Percentiles rank a stretch among this genome's conserved stretches.
phyloP scores from a whole-genome alignment of 164 flowering plant genomes.

The Vitis amurensis region DNA sequence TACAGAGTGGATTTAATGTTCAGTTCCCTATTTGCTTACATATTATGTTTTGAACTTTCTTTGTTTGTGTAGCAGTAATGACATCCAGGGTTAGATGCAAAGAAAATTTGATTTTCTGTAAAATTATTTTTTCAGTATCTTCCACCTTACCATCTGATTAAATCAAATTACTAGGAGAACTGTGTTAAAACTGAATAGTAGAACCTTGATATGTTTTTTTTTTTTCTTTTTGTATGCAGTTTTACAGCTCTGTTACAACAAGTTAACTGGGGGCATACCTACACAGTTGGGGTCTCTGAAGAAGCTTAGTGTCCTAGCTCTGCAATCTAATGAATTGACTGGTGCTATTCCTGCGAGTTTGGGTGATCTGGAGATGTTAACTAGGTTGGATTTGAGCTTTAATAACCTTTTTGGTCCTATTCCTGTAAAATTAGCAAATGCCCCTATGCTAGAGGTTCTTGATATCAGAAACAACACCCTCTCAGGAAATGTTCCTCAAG shows the following conservation, averaged over 20 bases:
- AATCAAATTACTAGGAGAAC: background rate
- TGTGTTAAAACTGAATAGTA: background rate
- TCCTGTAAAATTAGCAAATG: slow-evolving; percentile 61
- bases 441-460: slow-evolving; percentile 55
- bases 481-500: slow-evolving; percentile 84
- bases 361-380: slow-evolving; percentile 58
- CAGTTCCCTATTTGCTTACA: no score
- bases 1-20: background rate
- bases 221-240: slow-evolving; percentile 42
- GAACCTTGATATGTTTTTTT: background rate
- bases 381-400: slow-evolving; percentile 84
- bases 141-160: no score
- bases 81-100: background rate
- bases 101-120: background rate
- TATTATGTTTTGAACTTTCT: no score
- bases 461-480: slow-evolving; percentile 81
- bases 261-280: slow-evolving; percentile 80
- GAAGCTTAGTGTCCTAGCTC: slow-evolving; percentile 72
- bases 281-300: slow-evolving; percentile 67
- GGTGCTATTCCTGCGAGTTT: slow-evolving; percentile 92
- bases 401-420: slow-evolving; percentile 78
- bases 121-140: no score
- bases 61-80: no score
- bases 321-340: slow-evolving; percentile 64
- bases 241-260: slow-evolving; percentile 86